Evolutionary conservation across 176 grass and related monocot species (phyloP).

Genomic region (Chloris gayana): DNA sequence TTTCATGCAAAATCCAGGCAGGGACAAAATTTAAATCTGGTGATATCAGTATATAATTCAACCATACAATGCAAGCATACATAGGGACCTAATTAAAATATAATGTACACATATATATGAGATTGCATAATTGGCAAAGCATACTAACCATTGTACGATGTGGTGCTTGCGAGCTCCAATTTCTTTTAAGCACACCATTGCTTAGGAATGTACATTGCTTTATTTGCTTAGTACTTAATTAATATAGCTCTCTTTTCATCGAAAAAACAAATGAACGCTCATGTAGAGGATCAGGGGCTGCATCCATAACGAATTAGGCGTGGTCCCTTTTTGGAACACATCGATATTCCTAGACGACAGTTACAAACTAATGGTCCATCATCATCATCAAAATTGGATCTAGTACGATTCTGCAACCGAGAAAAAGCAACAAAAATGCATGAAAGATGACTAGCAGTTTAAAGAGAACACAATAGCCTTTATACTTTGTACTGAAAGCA

Average conservation of each 20-base stretch:
- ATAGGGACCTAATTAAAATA: too few relatives aligned
- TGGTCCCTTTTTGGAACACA: not conserved
- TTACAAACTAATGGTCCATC: not conserved
- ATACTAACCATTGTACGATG: too few relatives aligned
- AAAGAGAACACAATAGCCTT: not conserved
- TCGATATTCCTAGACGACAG: not conserved
- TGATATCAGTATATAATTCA: not conserved
- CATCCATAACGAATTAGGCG: not conserved
- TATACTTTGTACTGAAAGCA: conserved; percentile 8
- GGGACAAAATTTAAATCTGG: not conserved
- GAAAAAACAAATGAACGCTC: not conserved
- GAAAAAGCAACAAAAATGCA: not conserved
- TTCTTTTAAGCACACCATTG: too few relatives aligned
- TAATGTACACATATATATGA: too few relatives aligned
- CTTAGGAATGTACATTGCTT: too few relatives aligned
- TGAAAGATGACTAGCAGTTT: not conserved
- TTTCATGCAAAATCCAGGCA: conserved; percentile 4
- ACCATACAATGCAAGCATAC: too few relatives aligned
- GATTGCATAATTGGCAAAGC: too few relatives aligned
- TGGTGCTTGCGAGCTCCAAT: too few relatives aligned
- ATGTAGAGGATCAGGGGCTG: not conserved
- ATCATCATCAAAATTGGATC: not conserved
- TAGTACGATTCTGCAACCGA: not conserved
- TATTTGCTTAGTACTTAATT: too few relatives aligned
- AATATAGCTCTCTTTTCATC: too few relatives aligned